Percentiles rank a stretch among this genome's conserved stretches.
Conservation (phyloP, 2,329 filamentous ascomycete genomes). For the Diplodia scrobiculata region DNA sequence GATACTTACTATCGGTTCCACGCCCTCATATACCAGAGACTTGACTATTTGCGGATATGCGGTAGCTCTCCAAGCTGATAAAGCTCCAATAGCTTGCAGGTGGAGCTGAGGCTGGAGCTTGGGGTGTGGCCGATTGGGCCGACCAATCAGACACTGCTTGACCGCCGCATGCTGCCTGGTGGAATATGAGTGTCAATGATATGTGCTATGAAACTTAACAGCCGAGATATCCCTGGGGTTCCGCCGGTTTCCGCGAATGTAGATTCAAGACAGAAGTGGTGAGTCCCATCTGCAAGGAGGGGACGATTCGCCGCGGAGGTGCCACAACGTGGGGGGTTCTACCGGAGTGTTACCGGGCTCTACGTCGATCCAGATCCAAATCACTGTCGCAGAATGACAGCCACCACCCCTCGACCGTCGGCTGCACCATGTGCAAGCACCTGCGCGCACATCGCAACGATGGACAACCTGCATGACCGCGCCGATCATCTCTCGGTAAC, state of each 20-base stretch:
- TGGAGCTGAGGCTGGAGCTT: slow-evolving; percentile 15
- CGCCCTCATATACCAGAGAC: not conserved
- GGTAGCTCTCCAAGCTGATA: not conserved
- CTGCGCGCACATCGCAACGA: not conserved
- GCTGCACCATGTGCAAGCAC: not conserved
- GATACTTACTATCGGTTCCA: not conserved
- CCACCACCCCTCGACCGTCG: not conserved
- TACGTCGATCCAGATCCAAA: not conserved
- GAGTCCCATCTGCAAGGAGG: not conserved
- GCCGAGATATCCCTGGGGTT: not conserved
- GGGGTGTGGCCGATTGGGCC: not conserved
- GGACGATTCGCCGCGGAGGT: not conserved
- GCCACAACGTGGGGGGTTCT: not conserved
- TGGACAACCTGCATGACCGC: slow-evolving; percentile 1
- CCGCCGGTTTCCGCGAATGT: not conserved
- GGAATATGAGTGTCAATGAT: too few species aligned
- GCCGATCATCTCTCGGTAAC: slow-evolving; percentile 35
- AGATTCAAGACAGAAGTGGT: not conserved
- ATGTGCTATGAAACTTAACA: too few species aligned
- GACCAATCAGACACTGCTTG: not conserved
- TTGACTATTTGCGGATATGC: not conserved
- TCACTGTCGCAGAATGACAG: not conserved
- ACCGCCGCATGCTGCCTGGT: too few species aligned
- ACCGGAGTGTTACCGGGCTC: not conserved
- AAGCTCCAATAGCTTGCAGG: not conserved